Percentiles rank a stretch among this genome's conserved stretches.
These are phyloP conservation scores for Microcyclospora pomicola DNA, from an alignment of 2,329 filamentous ascomycete species.

Conservation along the genomic window DNA sequence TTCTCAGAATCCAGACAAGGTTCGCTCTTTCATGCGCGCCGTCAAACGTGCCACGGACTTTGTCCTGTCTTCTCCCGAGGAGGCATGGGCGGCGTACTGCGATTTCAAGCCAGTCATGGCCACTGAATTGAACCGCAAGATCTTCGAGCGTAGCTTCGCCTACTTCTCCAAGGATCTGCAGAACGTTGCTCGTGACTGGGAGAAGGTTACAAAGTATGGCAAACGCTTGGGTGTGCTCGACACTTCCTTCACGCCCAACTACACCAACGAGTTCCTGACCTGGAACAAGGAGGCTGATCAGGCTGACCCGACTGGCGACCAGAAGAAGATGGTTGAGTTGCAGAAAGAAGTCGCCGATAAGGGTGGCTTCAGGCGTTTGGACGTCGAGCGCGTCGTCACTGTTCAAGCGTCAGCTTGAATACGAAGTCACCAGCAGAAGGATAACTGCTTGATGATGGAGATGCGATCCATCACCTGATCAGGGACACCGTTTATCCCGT, in stretches of 20 bases:
- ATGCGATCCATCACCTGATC: too few species aligned
- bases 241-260: slow-evolving; percentile 54
- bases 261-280: slow-evolving; percentile 49
- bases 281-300: slow-evolving; percentile 55
- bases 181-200: slow-evolving; percentile 63
- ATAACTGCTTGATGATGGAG: too few species aligned
- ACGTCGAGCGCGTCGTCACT: slow-evolving; percentile 10
- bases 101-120: slow-evolving; percentile 60
- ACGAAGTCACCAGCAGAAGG: neutral
- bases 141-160: slow-evolving; percentile 64
- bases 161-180: slow-evolving; percentile 63
- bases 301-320: slow-evolving; percentile 53
- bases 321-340: slow-evolving; percentile 58
- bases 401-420: neutral
- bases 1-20: slow-evolving; percentile 49
- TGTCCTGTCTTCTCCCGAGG: slow-evolving; percentile 48
- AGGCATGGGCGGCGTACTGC: slow-evolving; percentile 55
- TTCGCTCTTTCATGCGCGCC: slow-evolving; percentile 54
- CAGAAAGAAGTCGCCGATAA: slow-evolving; percentile 51
- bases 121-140: slow-evolving; percentile 57
- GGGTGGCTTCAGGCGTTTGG: slow-evolving; percentile 49
- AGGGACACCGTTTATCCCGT: too few species aligned
- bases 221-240: slow-evolving; percentile 57
- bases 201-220: slow-evolving; percentile 63
- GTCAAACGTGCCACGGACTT: slow-evolving; percentile 63